Conservation (phyloP, 345 rosid genomes). For the Populus deltoides region DNA sequence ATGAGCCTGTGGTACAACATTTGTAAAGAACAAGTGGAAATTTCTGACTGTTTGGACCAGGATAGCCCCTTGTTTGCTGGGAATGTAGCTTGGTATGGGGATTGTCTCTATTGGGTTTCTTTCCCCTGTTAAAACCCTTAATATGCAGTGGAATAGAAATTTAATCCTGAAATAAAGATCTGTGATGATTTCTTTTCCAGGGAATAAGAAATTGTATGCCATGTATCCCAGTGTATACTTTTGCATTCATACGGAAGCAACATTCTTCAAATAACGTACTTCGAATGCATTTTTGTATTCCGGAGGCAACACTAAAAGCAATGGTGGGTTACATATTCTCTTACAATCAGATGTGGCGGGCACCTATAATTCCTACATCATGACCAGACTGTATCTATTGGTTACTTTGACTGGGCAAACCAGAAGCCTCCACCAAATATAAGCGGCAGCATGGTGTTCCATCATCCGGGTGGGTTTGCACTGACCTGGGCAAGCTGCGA, state of each 20-base stretch:
- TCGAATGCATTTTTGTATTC: constrained; percentile 26
- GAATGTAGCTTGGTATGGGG: not conserved
- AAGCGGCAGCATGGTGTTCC: constrained; percentile 90
- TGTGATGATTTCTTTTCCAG: not conserved
- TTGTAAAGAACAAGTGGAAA: not conserved
- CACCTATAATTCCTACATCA: constrained; percentile 20
- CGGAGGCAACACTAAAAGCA: constrained; percentile 13
- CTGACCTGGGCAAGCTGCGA: constrained; percentile 69
- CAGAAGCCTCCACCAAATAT: constrained; percentile 89
- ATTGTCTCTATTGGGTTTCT: not conserved
- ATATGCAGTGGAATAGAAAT: not conserved
- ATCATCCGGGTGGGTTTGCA: constrained; percentile 74
- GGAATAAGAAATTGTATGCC: not conserved
- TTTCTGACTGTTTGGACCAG: not conserved
- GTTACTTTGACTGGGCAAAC: constrained; percentile 53
- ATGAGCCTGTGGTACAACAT: too few relatives aligned
- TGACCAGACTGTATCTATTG: constrained; percentile 28
- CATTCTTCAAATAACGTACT: constrained; percentile 16
- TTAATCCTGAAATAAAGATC: not conserved
- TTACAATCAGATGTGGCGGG: constrained; percentile 16
- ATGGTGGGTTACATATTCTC: constrained; percentile 25
- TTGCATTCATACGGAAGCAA: constrained; percentile 12
- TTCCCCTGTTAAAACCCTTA: not conserved
- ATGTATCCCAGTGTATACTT: too few relatives aligned
- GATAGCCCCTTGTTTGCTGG: not conserved